Base-by-base conservation (phyloP, 768 basidiomycete genomes). In the Tylopilus cervinicoccineus region DNA sequence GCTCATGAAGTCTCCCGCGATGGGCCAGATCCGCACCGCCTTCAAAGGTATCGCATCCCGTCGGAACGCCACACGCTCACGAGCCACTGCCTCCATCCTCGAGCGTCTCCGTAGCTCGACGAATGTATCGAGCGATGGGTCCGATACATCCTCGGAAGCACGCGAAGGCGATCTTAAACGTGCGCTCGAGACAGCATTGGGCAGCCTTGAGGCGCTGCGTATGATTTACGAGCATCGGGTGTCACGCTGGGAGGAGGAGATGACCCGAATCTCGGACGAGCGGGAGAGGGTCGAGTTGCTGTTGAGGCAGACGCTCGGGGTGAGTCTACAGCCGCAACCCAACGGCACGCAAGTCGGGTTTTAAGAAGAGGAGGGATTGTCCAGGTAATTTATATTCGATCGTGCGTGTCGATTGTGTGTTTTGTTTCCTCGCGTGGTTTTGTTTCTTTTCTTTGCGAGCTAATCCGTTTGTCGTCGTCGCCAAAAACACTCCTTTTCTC, bases 151-250 rank as follows among this genome's bases (percentile, higher is more conserved):
- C 10, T 72, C 47, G 1, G 77, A 77, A 38, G 67, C 74, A 1
- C 71, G 77, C 0, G 84, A 87, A 52, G 78, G 76, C 43, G 86
- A 88, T 36, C 69, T 90, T 28, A 81, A 78, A 48, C 76, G 81
- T 1, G 86, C 84, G 2, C 66, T 90, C 38, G 83, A 83, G 53
- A 76, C 81, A 2, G 81, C 87, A 2, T 54, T 89, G 41, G 81
- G 79, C 1, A 86, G 86, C 55, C 73, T 89, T 20, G 76, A 77
- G 23, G 72, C 76, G 16, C 70, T 91, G 44, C 76, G 81, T 28
- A 65, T 70, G 28, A 81, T 90, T 28, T 88, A 86, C 45, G 83
- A 83, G 19, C 75, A 83, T 53, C 71, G 86, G 16, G 86, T 85
- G 60, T 73, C 75, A 40, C 71, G 87, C 34, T 86, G 86, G 81